Evolutionary conservation across 371 early-diverging fungal species (phyloP).

Genomic region (Parasitella parasitica): DNA sequence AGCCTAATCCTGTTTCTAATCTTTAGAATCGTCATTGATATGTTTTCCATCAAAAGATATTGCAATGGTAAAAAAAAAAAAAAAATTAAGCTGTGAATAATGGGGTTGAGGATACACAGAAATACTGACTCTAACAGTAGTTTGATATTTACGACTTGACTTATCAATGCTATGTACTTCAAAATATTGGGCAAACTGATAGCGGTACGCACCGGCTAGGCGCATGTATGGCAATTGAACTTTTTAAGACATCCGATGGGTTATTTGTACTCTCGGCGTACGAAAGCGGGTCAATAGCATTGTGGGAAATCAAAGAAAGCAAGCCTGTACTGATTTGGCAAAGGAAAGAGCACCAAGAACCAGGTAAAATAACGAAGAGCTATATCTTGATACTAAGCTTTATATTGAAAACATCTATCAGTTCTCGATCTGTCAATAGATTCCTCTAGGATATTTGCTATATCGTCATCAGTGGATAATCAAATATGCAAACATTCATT

Average conservation of each 20-base stretch:
- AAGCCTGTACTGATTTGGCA: constrained; percentile 26
- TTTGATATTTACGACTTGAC: constrained; percentile 49
- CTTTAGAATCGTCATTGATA: constrained; percentile 12
- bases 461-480: constrained; percentile 48
- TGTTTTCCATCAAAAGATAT: constrained; percentile 33
- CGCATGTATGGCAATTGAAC: constrained; percentile 44
- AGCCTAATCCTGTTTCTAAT: background rate
- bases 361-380: constrained; percentile 24
- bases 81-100: too few species aligned
- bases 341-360: constrained; percentile 37
- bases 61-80: too few species aligned
- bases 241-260: constrained; percentile 14
- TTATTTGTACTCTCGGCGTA: constrained; percentile 41
- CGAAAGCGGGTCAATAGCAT: constrained; percentile 40
- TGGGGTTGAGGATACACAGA: background rate
- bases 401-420: background rate
- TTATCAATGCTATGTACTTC: constrained; percentile 9
- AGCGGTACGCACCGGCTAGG: constrained; percentile 21
- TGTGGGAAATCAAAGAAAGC: constrained; percentile 35
- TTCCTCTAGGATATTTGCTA: constrained; percentile 11
- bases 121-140: constrained; percentile 15
- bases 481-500: constrained; percentile 40
- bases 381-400: background rate
- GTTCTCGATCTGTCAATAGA: constrained; percentile 36
- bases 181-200: constrained; percentile 9